Conservation (phyloP, 2,329 filamentous ascomycete genomes). For the Pseudopyrenochaeta lycopersici region DNA sequence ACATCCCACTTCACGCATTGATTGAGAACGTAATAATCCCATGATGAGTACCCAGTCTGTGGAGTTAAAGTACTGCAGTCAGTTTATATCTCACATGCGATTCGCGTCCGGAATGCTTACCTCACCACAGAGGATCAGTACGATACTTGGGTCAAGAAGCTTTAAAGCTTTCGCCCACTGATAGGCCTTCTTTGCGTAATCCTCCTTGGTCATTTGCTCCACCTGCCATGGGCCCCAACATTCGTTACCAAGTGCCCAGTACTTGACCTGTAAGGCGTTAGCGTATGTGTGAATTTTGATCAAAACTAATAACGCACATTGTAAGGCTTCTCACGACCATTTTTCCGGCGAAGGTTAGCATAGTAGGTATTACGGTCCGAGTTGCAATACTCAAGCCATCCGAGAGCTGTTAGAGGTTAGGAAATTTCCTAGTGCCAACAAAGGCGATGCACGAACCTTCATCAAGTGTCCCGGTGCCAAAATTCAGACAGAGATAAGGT, state of each 20-base stretch:
- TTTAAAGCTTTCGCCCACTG: conserved; percentile 78
- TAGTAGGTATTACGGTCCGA: conserved; percentile 79
- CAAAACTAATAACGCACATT: conserved; percentile 55
- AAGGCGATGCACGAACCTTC: conserved; percentile 53
- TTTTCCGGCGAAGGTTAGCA: conserved; percentile 78
- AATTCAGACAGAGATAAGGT: conserved; percentile 82
- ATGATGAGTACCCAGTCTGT: conserved; percentile 68
- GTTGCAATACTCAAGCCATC: conserved; percentile 90
- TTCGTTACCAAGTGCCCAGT: conserved; percentile 86
- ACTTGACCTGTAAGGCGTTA: conserved; percentile 64
- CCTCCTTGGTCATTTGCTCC: conserved; percentile 69
- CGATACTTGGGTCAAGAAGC: conserved; percentile 73
- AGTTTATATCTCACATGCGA: too few species aligned
- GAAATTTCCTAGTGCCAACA: too few species aligned
- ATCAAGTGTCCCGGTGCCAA: conserved; percentile 73
- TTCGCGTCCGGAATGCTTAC: too few species aligned
- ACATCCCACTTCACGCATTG: conserved; percentile 67
- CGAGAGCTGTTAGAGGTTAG: conserved; percentile 62
- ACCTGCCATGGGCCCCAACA: conserved; percentile 71
- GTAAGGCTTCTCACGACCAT: conserved; percentile 80
- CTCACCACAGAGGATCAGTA: conserved; percentile 78
- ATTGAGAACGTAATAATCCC: conserved; percentile 78
- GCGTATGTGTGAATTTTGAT: neutral
- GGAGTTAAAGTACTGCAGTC: too few species aligned
- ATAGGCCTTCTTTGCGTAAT: conserved; percentile 73